Base-by-base conservation (phyloP, 2,329 filamentous ascomycete genomes). In the Epichloe sp. region DNA sequence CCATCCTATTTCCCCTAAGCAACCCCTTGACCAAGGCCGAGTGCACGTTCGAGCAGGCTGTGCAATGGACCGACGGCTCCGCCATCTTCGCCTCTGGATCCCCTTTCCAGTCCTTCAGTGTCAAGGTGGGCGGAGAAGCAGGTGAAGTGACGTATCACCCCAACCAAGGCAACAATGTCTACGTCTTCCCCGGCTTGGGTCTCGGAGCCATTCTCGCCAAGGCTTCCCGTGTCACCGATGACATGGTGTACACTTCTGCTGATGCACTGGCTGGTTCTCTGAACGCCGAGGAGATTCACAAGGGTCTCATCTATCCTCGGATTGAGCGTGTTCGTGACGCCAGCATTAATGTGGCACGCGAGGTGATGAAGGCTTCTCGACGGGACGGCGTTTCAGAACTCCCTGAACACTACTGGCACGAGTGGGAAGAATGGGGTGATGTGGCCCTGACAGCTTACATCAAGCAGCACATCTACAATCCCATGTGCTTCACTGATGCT, bases 11-110 rank as follows among this genome's bases (percentile, higher is more conserved):
- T 81, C 91, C 91, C 91, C 83, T 98, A 43, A 95, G 88, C 70
- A 97, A 98, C 74, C 93, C 93, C 47, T 83, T 90, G 48, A 90
- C 85, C 71, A 96, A 97, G 76, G 94, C 91, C 8, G 93, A 98
- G 73, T 97, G 93, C 74, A 95, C 88, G 15, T 97, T 94, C 62
- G 90, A 96, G 75, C 86, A 93, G 64, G 93, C 93, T 15, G 79
- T 97, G 62, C 79, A 82, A 62, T 83, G 91, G 82, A 97, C 91
- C 11, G 86, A 97, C 53, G 91, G 91, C 55, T 87, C 83, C 51
- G 89, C 83, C 61, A 82, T 98, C 65, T 98, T 98, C 64, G 93
- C 93, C 48, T 96, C 89, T 5, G 93, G 93, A 56, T 95, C 89
- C 47, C 93, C 93, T 14, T 97, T 97, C 79, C 78, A 82, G 23